Conservation (phyloP, 805 yeast genomes). For the Kodamaea nitidulidarum region DNA sequence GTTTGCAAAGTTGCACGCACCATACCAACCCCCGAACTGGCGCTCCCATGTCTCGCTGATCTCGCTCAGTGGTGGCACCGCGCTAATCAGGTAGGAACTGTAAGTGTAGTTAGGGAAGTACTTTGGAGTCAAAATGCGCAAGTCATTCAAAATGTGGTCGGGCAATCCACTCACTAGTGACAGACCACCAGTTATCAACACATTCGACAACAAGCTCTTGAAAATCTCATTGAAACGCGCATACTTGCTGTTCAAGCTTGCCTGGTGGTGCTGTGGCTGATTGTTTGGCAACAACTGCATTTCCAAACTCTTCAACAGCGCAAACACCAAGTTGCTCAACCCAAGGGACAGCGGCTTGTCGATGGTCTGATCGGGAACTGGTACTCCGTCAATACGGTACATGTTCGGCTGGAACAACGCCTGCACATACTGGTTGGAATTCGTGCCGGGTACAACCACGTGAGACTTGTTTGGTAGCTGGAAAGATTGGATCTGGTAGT, state of each 20-base stretch:
- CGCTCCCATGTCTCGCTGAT: conserved; percentile 45
- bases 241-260: conserved; percentile 15
- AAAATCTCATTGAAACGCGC: conserved; percentile 39
- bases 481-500: conserved; percentile 33
- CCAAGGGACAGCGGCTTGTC: conserved; percentile 49
- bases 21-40: conserved; percentile 62
- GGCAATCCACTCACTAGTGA: conserved; percentile 53
- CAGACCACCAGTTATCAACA: conserved; percentile 61
- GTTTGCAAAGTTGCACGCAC: conserved; percentile 65
- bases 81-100: conserved; percentile 36
- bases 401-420: conserved; percentile 65
- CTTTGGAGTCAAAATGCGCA: conserved; percentile 41
- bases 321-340: conserved; percentile 36
- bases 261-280: conserved; percentile 17
- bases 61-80: conserved; percentile 23
- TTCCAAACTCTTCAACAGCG: conserved; percentile 35
- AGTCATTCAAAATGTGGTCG: conserved; percentile 52
- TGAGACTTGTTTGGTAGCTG: conserved; percentile 58
- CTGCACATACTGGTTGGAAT: conserved; percentile 44
- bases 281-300: conserved; percentile 25
- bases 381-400: conserved; percentile 39
- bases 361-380: conserved; percentile 32
- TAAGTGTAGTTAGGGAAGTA: conserved; percentile 44
- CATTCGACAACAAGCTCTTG: conserved; percentile 34
- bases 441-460: conserved; percentile 42